Percentiles rank a stretch among this genome's conserved stretches.
phyloP scores from a whole-genome alignment of 495 filamentous ascomycete genomes.

The Pseudoneurospora amorphoporcata region DNA sequence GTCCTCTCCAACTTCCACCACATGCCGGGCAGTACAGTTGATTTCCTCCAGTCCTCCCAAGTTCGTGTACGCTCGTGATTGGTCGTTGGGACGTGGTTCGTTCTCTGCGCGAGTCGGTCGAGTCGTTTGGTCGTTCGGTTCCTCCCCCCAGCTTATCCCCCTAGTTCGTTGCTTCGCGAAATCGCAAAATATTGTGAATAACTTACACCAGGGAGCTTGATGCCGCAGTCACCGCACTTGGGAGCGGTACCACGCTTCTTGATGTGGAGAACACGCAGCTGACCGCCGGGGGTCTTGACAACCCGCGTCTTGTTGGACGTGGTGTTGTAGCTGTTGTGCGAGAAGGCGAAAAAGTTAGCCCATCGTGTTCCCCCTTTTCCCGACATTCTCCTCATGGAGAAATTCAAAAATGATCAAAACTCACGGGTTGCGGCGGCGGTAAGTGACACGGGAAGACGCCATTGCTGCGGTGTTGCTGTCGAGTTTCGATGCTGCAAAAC shows the following conservation, averaged over 20 bases:
- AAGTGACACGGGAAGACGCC: conserved; percentile 45
- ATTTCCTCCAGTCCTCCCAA: not conserved
- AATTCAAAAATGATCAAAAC: conserved; percentile 27
- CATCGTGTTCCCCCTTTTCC: not conserved
- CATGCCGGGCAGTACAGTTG: not conserved
- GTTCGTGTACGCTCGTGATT: not conserved
- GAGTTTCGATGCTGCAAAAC: conserved; percentile 34
- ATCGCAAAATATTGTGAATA: not conserved
- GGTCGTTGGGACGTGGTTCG: not conserved
- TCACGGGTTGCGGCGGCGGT: conserved; percentile 89
- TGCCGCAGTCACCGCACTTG: conserved; percentile 98
- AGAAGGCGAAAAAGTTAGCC: conserved; percentile 10
- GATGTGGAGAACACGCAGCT: conserved; percentile 91
- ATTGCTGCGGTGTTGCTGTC: conserved; percentile 52
- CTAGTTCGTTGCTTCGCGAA: not conserved
- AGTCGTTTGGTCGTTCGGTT: not conserved
- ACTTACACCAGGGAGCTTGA: conserved; percentile 91
- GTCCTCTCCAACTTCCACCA: not conserved
- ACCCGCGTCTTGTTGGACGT: conserved; percentile 92
- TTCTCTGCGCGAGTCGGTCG: not conserved
- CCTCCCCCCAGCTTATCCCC: not conserved
- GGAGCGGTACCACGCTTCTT: conserved; percentile 95
- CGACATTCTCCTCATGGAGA: conserved; percentile 1
- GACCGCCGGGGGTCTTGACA: conserved; percentile 90
- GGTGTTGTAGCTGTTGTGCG: conserved; percentile 75